Percentiles rank a stretch among this genome's conserved stretches.
These are phyloP conservation scores for Podaxis carcinomalis DNA, from an alignment of 768 basidiomycete genomes.

Conservation along the genomic window DNA sequence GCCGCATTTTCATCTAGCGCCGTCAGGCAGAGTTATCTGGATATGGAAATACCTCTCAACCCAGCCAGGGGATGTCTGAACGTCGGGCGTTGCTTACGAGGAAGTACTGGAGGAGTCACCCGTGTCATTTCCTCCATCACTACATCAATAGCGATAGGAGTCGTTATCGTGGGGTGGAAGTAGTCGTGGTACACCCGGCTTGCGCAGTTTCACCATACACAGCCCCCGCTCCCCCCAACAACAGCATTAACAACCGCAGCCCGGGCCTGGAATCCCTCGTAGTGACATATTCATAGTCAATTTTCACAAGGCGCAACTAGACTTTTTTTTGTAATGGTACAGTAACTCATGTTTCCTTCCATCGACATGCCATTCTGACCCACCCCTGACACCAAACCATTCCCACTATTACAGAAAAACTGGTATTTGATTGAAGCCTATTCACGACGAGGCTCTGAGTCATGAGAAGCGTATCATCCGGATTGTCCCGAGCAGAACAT, in stretches of 20 bases:
- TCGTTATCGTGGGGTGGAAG: constrained; percentile 8
- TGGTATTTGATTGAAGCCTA: background rate
- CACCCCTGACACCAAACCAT: background rate
- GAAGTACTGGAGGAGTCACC: constrained; percentile 1
- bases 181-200: background rate
- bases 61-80: constrained; percentile 12
- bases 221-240: constrained; percentile 3
- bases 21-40: background rate
- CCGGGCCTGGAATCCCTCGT: background rate
- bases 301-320: too few species aligned
- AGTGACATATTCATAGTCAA: too few species aligned
- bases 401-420: background rate
- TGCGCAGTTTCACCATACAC: background rate
- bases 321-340: too few species aligned
- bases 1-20: constrained; percentile 2
- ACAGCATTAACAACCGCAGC: constrained; percentile 12
- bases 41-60: constrained; percentile 6
- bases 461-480: background rate
- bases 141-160: too few species aligned
- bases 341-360: background rate
- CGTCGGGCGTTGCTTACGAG: constrained; percentile 13
- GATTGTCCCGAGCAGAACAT: background rate
- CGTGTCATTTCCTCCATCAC: too few species aligned
- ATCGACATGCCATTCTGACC: background rate
- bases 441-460: background rate